Base-by-base conservation (phyloP, 148 eudicot genomes). In the Camellia lanceoleosa region DNA sequence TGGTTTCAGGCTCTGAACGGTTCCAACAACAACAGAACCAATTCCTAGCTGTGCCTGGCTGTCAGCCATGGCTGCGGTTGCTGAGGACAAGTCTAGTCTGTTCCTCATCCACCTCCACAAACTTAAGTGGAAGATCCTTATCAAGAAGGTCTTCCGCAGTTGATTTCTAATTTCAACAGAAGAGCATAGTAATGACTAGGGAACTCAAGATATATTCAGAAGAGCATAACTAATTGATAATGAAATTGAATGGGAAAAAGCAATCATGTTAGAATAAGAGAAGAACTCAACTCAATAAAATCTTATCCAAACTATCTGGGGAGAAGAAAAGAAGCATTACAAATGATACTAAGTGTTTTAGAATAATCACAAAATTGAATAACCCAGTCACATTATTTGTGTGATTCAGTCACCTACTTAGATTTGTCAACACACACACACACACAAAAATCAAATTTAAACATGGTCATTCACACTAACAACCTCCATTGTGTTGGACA, bases 71-170 rank as follows among this genome's bases (percentile, higher is more conserved):
- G 97, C 99, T 95, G 74, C 99, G 93, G 88, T 93, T 93, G 81
- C 99, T 95, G 52, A 95, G 89, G 56, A 95, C 89, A 70, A 95
- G 88, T 88, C 91, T 87, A 2, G 91, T 82, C 80, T 95, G 93
- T 83, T 95, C 99, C 83, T 95, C 97, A 54, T 95, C 99, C 54
- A 95, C 97, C 87, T 95, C 99, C 10, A 95, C 91, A 90, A 93
- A 92, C 79, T 95, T 95, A 43, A 95, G 89, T 2, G 97, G 97
- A 43, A 95, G 74, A 82, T 93, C 99, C 87, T 89, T 92, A 41
- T 83, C 91, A 62, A 93, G 87, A 87, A 95, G 94, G 74, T 92
- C 97, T 82, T 95, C 97, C 7, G 94, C 97, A 20, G 78, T 62
- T 41, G 92, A 83, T 87, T 88, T 93, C 99, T 95, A 91, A 84